A percentile compares a stretch with the other conserved stretches of the same genome.
Evolutionary conservation across 768 basidiomycete species (phyloP).

Genomic region (Phanerochaete carnosa): DNA sequence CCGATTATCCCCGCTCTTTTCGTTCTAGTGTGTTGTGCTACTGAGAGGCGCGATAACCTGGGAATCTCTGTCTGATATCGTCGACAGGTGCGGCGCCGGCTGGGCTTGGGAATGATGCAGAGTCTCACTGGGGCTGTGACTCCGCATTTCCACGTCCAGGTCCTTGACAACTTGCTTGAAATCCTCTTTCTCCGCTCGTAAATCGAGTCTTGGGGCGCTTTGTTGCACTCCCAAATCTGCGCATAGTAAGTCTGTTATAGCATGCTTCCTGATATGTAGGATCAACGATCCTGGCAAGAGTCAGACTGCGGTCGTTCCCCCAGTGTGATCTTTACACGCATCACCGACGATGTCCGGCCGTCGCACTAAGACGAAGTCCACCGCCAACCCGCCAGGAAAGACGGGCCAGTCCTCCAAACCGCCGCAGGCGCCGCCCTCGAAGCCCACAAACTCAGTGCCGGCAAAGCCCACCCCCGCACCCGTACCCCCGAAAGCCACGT

Average conservation of each 20-base stretch:
- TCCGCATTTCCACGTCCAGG: background rate
- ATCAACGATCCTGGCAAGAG: constrained; percentile 5
- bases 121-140: background rate
- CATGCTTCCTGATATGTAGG: background rate
- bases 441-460: background rate
- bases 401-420: background rate
- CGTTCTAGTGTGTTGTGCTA: background rate
- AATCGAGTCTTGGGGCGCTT: too few relatives aligned
- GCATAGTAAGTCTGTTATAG: background rate
- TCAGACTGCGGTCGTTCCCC: background rate
- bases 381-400: constrained; percentile 1
- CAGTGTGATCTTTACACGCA: background rate
- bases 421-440: background rate
- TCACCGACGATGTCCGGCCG: background rate
- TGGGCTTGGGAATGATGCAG: background rate
- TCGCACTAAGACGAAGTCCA: constrained; percentile 8
- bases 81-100: background rate
- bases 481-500: background rate
- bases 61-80: background rate
- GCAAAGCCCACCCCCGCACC: background rate
- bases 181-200: background rate
- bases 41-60: background rate
- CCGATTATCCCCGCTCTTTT: background rate
- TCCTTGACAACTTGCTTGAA: background rate
- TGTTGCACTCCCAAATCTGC: background rate